phyloP scores from a whole-genome alignment of 805 yeast genomes.

The Kuraishia piskuri region DNA sequence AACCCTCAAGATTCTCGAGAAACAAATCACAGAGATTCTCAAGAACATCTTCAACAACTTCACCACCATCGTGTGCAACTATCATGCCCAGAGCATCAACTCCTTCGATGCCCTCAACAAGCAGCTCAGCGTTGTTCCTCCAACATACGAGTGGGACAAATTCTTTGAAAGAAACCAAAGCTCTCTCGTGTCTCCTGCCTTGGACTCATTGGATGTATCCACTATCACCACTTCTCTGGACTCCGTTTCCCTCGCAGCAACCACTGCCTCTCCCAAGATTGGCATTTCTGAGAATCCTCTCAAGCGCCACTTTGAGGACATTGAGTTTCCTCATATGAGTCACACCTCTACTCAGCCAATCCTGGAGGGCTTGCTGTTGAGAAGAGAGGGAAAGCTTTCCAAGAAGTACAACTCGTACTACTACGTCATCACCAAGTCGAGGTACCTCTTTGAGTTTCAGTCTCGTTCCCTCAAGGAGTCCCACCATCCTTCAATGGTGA shows the following conservation, averaged over 20 bases:
- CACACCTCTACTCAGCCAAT: constrained; percentile 34
- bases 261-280: background rate
- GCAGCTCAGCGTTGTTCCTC: constrained; percentile 24
- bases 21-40: constrained; percentile 31
- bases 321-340: constrained; percentile 29
- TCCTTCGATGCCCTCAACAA: constrained; percentile 21
- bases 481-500: constrained; percentile 31
- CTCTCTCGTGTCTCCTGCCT: constrained; percentile 23
- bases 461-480: constrained; percentile 33
- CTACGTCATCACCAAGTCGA: constrained; percentile 37
- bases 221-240: background rate
- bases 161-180: constrained; percentile 25
- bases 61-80: constrained; percentile 18
- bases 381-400: constrained; percentile 33
- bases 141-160: constrained; percentile 35
- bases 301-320: constrained; percentile 26
- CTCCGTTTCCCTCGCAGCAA: background rate
- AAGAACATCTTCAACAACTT: constrained; percentile 28
- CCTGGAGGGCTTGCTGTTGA: constrained; percentile 36
- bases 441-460: constrained; percentile 37
- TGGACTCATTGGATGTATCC: constrained; percentile 2
- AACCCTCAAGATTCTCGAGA: constrained; percentile 30
- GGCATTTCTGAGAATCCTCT: constrained; percentile 6
- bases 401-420: constrained; percentile 34
- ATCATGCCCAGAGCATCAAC: constrained; percentile 19